Evolutionary conservation across 2,329 filamentous ascomycete species (phyloP), one percentile per base, ranked within the genome.

Genomic region (Rhynchosporium agropyri): DNA sequence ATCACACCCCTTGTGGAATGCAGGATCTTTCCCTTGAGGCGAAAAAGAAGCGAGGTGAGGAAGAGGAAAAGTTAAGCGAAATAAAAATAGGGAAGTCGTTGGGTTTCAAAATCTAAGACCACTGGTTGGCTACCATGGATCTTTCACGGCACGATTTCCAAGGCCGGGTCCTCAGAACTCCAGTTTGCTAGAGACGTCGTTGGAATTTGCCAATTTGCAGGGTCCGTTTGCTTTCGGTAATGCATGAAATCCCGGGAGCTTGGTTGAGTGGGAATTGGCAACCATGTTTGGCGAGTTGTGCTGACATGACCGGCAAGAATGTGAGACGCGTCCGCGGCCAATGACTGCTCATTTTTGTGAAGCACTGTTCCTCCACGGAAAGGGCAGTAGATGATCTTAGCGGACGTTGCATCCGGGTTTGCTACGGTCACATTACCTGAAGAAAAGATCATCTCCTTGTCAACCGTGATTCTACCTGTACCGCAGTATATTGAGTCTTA

Each of bases 211-310:
- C 33, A 40, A 4, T 54, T 26, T 54, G 51, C 12, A 28, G 7
- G 33, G 7, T 13, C 51, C 36, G 51, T 54, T 54, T 42, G 33
- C 4, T 28, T 42, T 28, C 51, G 51, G 51, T 20, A 54, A 54
- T 42, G 51, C 36, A 54, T 54, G 51, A 54, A 54, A 40, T 54
- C 51, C 50, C 51, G 20, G 36, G 51, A 54, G 51, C 40, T 29
- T 54, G 51, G 51, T 54, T 40, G 51, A 42, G 51, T 54, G 51
- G 51, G 29, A 40, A 54, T 42, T 54, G 36, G 36, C 29, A 54
- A 29, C 33, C 4, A 15, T 20, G 6, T 3, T 36, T 8, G 43
- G 40, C n/a, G n/a, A n/a, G 8, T 46, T 46, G n/a, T 46, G 3
- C 20, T 40, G 36, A 38, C 51, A 42, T 10, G 9, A 33, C 26